phyloP scores from a whole-genome alignment of 306 rosid genomes.

The Dryas octopetala region DNA sequence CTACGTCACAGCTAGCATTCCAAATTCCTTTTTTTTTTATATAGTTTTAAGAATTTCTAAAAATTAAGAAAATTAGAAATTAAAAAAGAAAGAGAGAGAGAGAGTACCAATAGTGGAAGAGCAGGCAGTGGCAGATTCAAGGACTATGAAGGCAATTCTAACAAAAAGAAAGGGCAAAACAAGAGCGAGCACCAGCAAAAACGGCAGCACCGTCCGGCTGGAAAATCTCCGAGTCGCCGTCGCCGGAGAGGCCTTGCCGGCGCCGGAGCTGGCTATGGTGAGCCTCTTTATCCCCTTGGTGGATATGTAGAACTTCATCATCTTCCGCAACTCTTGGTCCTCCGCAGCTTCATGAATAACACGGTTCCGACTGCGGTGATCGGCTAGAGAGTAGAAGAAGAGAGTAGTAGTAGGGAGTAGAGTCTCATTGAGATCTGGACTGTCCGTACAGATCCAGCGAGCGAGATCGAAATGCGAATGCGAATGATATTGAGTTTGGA shows the following conservation, averaged over 20 bases:
- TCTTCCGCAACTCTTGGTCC: not conserved
- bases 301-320: conserved; percentile 84
- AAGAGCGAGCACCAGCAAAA: conserved; percentile 50
- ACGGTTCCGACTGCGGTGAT: conserved; percentile 9
- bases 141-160: conserved; percentile 65
- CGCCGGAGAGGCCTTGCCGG: conserved; percentile 42
- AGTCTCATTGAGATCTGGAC: not conserved
- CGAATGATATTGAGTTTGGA: not conserved
- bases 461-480: not conserved
- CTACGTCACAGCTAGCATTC: not conserved
- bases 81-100: not conserved
- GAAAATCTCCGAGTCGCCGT: conserved; percentile 57
- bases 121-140: conserved; percentile 73
- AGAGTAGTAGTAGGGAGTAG: not conserved
- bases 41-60: not conserved
- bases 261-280: conserved; percentile 50
- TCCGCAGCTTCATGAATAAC: conserved; percentile 27
- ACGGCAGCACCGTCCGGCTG: conserved; percentile 50
- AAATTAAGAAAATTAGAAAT: not conserved
- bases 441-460: not conserved
- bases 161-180: conserved; percentile 69
- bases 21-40: not conserved
- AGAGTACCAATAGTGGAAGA: conserved; percentile 56
- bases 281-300: conserved; percentile 68
- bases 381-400: not conserved